Base-by-base conservation (phyloP, 768 basidiomycete genomes). In the Tricholoma hemisulphureum region DNA sequence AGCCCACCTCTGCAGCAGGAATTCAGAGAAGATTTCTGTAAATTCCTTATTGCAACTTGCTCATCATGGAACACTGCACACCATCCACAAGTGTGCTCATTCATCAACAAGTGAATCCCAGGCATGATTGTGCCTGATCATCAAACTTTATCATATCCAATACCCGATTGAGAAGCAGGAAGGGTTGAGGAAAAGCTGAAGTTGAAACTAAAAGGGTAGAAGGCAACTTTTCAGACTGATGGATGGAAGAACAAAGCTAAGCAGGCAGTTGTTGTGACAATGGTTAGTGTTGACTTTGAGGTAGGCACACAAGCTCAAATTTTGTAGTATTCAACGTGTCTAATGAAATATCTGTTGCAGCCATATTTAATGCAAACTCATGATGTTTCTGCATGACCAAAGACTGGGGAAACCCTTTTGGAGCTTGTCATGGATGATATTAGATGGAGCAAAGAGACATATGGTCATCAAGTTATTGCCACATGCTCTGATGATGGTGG, bases 351-450 rank as follows among this genome's bases (percentile, higher is more conserved):
- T 10, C 5, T 31, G 10, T 31, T 31, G 31, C 35, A 66, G 65
- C 58, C 64, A 9, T 61, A 66, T 53, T 52, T 65, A 14, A 53
- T 68, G 7, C 57, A 58, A 29, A 61, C 63, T 4, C 58, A 66
- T 45, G 54, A 73, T 50, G 57, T 71, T 32, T 63, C 68, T 3
- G 58, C 59, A 1, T 31, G 56, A 11, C 56, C 58, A 2, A 72
- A 72, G 50, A 70, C 67, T 18, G 71, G 66, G 2, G 62, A 66
- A 16, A 57, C 58, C 6, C 59, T 71, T 6, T 56, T 72, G 10
- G 48, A 61, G 28, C 57, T 66, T 11, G 60, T 74, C 16, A 28
- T 62, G 3, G 51, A 63, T 13, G 71, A 73, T 28, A 61, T 69
- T 10, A 35, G 61, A 8, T 67, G 67, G 26, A 62, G 59, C 14